Evolutionary conservation across 108 stramenopile species (phyloP).

Genomic region (Nitzschia inconspicua): DNA sequence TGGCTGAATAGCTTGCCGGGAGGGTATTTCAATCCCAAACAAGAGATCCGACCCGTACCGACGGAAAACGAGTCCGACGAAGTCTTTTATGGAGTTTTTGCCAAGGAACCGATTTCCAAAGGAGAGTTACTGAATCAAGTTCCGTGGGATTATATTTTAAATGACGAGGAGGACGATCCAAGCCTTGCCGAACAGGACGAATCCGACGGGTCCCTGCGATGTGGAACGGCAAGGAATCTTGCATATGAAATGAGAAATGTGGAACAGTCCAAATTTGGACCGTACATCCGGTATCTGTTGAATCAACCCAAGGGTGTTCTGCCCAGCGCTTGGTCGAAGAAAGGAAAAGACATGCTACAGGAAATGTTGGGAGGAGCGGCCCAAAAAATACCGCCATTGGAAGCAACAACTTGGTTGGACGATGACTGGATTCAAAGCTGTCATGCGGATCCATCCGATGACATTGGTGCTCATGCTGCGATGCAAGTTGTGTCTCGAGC

Average conservation of each 20-base stretch:
- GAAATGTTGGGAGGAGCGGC: conserved; percentile 19
- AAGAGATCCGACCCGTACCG: conserved; percentile 17
- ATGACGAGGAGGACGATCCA: not conserved
- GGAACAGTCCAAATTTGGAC: conserved; percentile 46
- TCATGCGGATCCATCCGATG: conserved; percentile 11
- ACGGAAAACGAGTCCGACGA: not conserved
- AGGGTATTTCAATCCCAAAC: conserved; percentile 35
- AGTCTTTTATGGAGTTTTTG: conserved; percentile 30
- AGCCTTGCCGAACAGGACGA: conserved; percentile 2
- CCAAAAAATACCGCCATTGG: not conserved
- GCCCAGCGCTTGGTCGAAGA: conserved; percentile 41
- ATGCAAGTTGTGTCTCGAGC: conserved; percentile 44
- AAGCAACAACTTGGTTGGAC: conserved; percentile 5
- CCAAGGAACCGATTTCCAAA: conserved; percentile 29
- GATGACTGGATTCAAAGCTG: conserved; percentile 19
- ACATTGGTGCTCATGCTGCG: conserved; percentile 10
- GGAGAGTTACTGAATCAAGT: conserved; percentile 25
- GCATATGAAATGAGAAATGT: conserved; percentile 28
- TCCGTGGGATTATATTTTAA: conserved; percentile 30
- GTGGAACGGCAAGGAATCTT: conserved; percentile 20
- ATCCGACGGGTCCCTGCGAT: conserved; percentile 5
- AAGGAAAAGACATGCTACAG: conserved; percentile 28
- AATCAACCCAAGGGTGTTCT: conserved; percentile 16
- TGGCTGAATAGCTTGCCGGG: conserved; percentile 21
- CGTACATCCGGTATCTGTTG: conserved; percentile 55